These are phyloP conservation scores for Kurtzmaniella quercitrusa DNA, from an alignment of 1,139 yeast species.

Conservation along the genomic window DNA sequence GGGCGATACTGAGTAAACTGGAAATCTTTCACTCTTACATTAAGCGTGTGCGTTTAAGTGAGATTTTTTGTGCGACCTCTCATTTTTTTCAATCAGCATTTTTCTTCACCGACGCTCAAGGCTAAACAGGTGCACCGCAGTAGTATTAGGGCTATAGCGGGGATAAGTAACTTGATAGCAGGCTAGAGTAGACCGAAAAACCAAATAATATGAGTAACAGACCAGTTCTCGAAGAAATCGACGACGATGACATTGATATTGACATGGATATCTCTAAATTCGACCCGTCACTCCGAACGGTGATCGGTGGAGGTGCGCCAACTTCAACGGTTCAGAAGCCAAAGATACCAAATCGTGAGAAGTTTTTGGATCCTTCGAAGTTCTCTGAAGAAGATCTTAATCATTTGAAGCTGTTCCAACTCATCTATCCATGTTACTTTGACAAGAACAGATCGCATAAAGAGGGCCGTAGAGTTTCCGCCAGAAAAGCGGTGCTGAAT, in stretches of 20 bases:
- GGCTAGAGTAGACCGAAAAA: background rate
- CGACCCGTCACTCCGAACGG: slow-evolving; percentile 69
- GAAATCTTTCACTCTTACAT: background rate
- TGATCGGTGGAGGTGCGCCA: slow-evolving; percentile 55
- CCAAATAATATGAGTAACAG: slow-evolving; percentile 37
- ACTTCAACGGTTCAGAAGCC: slow-evolving; percentile 4
- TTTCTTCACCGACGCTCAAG: background rate
- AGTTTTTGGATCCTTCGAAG: slow-evolving; percentile 32
- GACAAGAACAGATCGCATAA: slow-evolving; percentile 71
- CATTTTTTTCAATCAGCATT: background rate
- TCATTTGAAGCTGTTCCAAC: slow-evolving; percentile 63
- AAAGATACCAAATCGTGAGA: slow-evolving; percentile 35
- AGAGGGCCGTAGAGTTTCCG: slow-evolving; percentile 80
- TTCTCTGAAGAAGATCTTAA: slow-evolving; percentile 50
- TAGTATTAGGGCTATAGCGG: background rate
- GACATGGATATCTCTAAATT: slow-evolving; percentile 92
- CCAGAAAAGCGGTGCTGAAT: slow-evolving; percentile 67
- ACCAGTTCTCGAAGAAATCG: slow-evolving; percentile 82
- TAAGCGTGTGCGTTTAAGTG: background rate
- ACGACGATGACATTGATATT: slow-evolving; percentile 86
- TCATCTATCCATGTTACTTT: slow-evolving; percentile 89
- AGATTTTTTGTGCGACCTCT: background rate
- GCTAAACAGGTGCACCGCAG: too few relatives aligned
- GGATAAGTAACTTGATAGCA: background rate
- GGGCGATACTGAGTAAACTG: too few relatives aligned